A percentile compares a stretch with the other conserved stretches of the same genome.
These are phyloP conservation scores for Zygotorulaspora florentina DNA, from an alignment of 805 yeast species.

Conservation along the genomic window DNA sequence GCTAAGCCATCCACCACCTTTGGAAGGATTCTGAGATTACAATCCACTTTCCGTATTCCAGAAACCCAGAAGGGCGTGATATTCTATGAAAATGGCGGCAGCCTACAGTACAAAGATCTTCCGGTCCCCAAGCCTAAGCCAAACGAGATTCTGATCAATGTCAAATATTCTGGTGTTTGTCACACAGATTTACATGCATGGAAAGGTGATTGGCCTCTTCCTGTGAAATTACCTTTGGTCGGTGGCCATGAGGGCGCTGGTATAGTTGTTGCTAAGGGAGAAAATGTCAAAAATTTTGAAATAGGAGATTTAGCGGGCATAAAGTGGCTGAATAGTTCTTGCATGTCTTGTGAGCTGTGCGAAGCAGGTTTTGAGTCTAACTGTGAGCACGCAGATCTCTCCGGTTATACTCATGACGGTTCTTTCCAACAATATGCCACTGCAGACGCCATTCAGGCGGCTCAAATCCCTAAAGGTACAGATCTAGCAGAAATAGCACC, in stretches of 20 bases:
- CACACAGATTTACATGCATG: conserved; percentile 65
- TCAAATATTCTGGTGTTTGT: conserved; percentile 62
- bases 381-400: conserved; percentile 47
- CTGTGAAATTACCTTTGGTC: conserved; percentile 53
- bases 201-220: conserved; percentile 65
- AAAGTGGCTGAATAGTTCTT: conserved; percentile 63
- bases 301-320: conserved; percentile 61
- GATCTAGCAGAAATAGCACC: conserved; percentile 71
- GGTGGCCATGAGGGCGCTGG: conserved; percentile 73
- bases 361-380: conserved; percentile 49
- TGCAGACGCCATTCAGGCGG: conserved; percentile 83
- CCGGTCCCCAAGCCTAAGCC: conserved; percentile 56
- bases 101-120: conserved; percentile 47
- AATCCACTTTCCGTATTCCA: conserved; percentile 37
- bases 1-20: neutral
- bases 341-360: conserved; percentile 57
- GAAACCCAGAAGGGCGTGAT: conserved; percentile 49
- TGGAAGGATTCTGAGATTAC: conserved; percentile 21
- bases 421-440: conserved; percentile 87
- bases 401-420: conserved; percentile 60
- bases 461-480: conserved; percentile 65
- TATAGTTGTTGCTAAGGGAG: conserved; percentile 55
- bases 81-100: conserved; percentile 49
- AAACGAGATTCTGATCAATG: conserved; percentile 52
- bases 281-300: conserved; percentile 51